Evolutionary conservation across 768 basidiomycete species (phyloP).

Genomic region (Amanita polypyramis): DNA sequence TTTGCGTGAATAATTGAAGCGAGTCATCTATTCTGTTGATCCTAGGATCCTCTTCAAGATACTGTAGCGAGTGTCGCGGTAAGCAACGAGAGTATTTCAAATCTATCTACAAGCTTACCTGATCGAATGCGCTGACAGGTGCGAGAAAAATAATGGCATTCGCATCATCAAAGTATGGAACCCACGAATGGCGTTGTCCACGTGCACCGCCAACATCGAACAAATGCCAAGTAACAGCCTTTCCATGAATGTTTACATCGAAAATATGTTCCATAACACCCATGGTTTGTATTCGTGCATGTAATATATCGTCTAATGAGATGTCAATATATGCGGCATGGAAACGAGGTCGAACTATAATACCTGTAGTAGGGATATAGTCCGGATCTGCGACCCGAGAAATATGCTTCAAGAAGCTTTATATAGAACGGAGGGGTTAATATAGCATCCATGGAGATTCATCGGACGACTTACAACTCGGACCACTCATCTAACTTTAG

Average conservation of each 20-base stretch:
- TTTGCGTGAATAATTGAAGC: conserved; percentile 78
- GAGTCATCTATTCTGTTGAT: conserved; percentile 85
- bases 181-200: conserved; percentile 69
- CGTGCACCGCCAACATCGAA: conserved; percentile 66
- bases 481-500: conserved; percentile 81
- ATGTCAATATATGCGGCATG: conserved; percentile 21
- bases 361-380: conserved; percentile 72
- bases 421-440: conserved; percentile 7
- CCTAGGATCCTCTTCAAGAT: conserved; percentile 78
- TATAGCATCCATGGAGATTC: conserved; percentile 3
- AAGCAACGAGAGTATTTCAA: not conserved
- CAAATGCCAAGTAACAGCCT: conserved; percentile 63
- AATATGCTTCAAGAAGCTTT: conserved; percentile 69
- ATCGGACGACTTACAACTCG: conserved; percentile 56
- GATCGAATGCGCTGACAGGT: conserved; percentile 72
- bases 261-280: conserved; percentile 80
- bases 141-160: conserved; percentile 77
- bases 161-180: conserved; percentile 68
- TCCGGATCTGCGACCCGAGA: conserved; percentile 55
- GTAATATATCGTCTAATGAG: conserved; percentile 67
- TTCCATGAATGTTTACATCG: conserved; percentile 72
- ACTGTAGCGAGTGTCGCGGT: conserved; percentile 29
- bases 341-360: conserved; percentile 6
- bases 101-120: conserved; percentile 27
- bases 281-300: conserved; percentile 88